Percentiles rank a stretch among this genome's conserved stretches.
phyloP scores from a whole-genome alignment of 2,329 filamentous ascomycete genomes.

The Penicillium sclerotiorum region DNA sequence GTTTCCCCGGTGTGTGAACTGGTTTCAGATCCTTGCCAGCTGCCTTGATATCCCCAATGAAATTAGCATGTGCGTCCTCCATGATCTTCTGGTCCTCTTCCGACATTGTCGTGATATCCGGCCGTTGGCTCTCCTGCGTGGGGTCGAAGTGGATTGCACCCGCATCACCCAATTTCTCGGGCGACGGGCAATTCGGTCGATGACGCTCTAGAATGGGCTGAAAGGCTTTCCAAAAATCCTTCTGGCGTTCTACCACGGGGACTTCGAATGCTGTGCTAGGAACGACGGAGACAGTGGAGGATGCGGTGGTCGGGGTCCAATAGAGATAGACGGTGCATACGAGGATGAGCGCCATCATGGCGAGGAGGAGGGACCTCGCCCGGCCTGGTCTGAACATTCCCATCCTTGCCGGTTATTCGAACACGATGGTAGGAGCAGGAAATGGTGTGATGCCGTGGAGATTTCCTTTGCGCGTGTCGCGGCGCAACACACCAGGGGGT shows the following conservation, averaged over 20 bases:
- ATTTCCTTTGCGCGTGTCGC: slow-evolving; percentile 8
- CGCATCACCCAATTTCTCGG: slow-evolving; percentile 27
- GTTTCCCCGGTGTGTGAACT: slow-evolving; percentile 42
- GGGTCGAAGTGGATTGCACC: slow-evolving; percentile 34
- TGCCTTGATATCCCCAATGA: slow-evolving; percentile 38
- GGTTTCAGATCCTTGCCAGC: slow-evolving; percentile 31
- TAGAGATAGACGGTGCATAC: slow-evolving; percentile 42
- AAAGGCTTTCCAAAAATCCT: slow-evolving; percentile 41
- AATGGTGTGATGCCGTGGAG: background rate
- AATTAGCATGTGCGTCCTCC: slow-evolving; percentile 44
- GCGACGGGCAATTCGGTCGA: slow-evolving; percentile 34
- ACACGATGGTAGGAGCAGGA: background rate
- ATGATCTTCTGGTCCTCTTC: slow-evolving; percentile 38
- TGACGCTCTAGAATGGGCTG: slow-evolving; percentile 38
- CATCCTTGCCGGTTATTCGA: slow-evolving; percentile 19
- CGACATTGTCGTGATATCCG: slow-evolving; percentile 39
- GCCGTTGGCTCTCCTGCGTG: slow-evolving; percentile 31
- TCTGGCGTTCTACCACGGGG: slow-evolving; percentile 38
- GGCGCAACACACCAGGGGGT: slow-evolving; percentile 1
- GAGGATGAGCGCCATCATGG: slow-evolving; percentile 31
- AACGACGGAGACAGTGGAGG: slow-evolving; percentile 31
- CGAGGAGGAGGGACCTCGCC: slow-evolving; percentile 33
- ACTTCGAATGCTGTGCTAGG: slow-evolving; percentile 38
- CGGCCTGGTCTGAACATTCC: slow-evolving; percentile 31
- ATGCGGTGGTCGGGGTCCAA: slow-evolving; percentile 36